phyloP scores from a whole-genome alignment of 169 alveolate genomes.

The Eimeria maxima region DNA sequence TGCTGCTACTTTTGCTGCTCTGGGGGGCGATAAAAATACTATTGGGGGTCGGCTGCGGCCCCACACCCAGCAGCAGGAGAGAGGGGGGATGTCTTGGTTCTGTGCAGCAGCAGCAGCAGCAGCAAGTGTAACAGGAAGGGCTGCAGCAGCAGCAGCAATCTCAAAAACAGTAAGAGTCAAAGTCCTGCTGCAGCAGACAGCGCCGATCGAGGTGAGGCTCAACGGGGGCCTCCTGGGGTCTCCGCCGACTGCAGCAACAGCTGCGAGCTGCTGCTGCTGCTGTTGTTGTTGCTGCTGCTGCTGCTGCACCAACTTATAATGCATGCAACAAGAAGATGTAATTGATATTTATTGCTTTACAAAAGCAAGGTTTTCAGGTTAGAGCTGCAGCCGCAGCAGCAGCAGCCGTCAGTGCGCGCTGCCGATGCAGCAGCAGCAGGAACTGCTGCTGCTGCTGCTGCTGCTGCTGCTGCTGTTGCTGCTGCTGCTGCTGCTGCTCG shows the following conservation, averaged over 20 bases:
- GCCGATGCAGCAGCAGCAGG: conserved; percentile 66
- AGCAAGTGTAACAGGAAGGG: background rate
- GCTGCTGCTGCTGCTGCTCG: conserved; percentile 55
- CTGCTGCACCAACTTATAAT: background rate
- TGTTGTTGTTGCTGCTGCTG: conserved; percentile 15
- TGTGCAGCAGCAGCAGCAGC: background rate
- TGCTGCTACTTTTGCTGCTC: background rate
- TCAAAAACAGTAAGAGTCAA: background rate
- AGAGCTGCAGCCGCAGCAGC: conserved; percentile 23
- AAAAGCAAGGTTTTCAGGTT: background rate
- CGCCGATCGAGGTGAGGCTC: background rate
- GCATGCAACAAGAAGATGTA: background rate
- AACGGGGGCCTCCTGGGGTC: background rate
- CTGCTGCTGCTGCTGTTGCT: conserved; percentile 14
- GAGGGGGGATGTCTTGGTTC: background rate
- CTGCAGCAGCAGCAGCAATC: background rate
- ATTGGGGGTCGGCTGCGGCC: conserved; percentile 21
- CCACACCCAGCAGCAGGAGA: conserved; percentile 29
- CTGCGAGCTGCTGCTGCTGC: background rate
- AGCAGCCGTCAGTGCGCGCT: conserved; percentile 67
- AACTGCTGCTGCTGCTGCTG: conserved; percentile 21
- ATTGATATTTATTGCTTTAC: background rate
- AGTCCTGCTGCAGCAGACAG: background rate
- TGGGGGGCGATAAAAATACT: background rate
- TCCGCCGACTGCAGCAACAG: conserved; percentile 39